phyloP scores from a whole-genome alignment of 2,329 filamentous ascomycete species.

The Hirsutella thompsonii region DNA sequence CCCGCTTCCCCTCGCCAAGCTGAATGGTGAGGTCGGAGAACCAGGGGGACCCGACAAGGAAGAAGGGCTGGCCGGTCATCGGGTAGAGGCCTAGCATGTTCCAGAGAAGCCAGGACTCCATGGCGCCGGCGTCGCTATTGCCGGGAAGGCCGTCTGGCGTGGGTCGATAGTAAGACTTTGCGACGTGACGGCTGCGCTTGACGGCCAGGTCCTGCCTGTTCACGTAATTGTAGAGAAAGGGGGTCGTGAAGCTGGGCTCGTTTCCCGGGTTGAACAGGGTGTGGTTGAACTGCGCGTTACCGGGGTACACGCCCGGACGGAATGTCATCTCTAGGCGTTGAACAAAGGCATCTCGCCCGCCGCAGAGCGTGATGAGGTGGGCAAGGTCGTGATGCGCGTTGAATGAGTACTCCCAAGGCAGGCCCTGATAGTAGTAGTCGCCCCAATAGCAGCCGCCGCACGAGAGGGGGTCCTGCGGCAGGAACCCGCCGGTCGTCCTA shows the following conservation, averaged over 20 bases:
- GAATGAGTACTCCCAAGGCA: constrained; percentile 54
- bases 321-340: constrained; percentile 49
- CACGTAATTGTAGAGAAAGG: constrained; percentile 58
- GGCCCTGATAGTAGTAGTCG: constrained; percentile 44
- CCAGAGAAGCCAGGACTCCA: constrained; percentile 60
- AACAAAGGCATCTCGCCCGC: constrained; percentile 42
- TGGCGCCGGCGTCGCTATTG: constrained; percentile 59
- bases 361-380: constrained; percentile 37
- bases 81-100: constrained; percentile 58
- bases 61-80: constrained; percentile 54
- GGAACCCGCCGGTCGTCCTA: constrained; percentile 33
- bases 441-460: constrained; percentile 57
- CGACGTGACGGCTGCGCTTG: constrained; percentile 41
- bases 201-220: constrained; percentile 50
- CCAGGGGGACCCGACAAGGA: constrained; percentile 52
- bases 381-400: constrained; percentile 55
- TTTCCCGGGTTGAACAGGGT: constrained; percentile 57
- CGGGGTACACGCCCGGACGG: constrained; percentile 28
- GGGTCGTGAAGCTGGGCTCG: constrained; percentile 53
- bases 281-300: constrained; percentile 30
- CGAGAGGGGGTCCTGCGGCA: constrained; percentile 39
- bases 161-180: constrained; percentile 44
- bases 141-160: constrained; percentile 48
- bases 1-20: constrained; percentile 38
- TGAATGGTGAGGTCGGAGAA: constrained; percentile 45